Conservation (phyloP, 805 yeast species). For the Ogataea ramenticola region DNA sequence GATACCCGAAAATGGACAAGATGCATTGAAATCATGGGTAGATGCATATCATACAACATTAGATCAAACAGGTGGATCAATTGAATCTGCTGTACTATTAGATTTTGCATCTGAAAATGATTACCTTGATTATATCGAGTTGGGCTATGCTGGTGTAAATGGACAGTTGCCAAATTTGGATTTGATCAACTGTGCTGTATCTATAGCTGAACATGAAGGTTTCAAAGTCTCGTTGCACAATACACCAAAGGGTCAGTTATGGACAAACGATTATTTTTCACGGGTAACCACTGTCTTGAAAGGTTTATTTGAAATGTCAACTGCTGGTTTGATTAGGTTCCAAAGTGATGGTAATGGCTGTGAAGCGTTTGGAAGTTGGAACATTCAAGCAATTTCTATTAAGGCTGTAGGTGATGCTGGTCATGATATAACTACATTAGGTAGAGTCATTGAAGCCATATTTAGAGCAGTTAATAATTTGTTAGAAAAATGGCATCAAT, state of each 20-base stretch:
- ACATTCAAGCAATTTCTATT: constrained; percentile 82
- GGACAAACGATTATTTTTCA: constrained; percentile 40
- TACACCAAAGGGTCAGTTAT: constrained; percentile 37
- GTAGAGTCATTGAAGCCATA: constrained; percentile 81
- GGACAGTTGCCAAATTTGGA: constrained; percentile 96
- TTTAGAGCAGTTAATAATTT: constrained; percentile 87
- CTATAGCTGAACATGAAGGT: constrained; percentile 69
- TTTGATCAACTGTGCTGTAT: constrained; percentile 73
- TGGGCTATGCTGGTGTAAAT: constrained; percentile 80
- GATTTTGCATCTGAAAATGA: constrained; percentile 66
- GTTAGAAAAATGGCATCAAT: constrained; percentile 93
- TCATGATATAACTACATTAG: constrained; percentile 82
- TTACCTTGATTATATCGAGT: constrained; percentile 64
- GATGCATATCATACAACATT: constrained; percentile 83
- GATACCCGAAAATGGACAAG: constrained; percentile 63
- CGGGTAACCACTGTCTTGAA: constrained; percentile 52
- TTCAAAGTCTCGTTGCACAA: constrained; percentile 63
- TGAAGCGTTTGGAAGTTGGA: constrained; percentile 94
- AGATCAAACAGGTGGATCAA: constrained; percentile 86
- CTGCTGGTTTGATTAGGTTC: constrained; percentile 50
- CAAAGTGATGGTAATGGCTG: constrained; percentile 45
- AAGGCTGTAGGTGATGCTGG: constrained; percentile 50
- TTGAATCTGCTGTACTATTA: constrained; percentile 82
- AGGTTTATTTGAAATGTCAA: constrained; percentile 63
- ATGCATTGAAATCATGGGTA: constrained; percentile 80